A percentile compares a stretch with the other conserved stretches of the same genome.
Evolutionary conservation across 1,284 basidiomycete species (phyloP).

Genomic region (Trametes pubescens): DNA sequence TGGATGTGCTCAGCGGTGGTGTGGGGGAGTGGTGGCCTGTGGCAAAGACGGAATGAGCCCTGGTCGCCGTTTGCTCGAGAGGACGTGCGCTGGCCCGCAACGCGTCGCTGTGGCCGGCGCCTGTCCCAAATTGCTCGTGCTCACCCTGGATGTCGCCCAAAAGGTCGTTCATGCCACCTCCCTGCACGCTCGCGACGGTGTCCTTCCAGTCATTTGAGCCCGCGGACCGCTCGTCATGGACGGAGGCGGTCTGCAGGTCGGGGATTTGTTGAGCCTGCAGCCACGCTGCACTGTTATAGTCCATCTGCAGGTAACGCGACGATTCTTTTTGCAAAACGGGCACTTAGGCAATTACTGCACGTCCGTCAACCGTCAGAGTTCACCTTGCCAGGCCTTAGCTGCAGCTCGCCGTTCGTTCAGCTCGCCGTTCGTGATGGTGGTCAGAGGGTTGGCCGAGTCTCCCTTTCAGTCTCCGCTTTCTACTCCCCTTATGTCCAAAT

Average conservation of each 20-base stretch:
- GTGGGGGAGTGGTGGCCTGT: constrained; percentile 36
- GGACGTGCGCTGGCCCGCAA: constrained; percentile 19
- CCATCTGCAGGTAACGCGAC: constrained; percentile 51
- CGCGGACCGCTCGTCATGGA: constrained; percentile 49
- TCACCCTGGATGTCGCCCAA: constrained; percentile 48
- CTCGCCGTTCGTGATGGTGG: constrained; percentile 43
- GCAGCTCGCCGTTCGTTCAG: constrained; percentile 41
- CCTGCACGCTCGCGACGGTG: constrained; percentile 44
- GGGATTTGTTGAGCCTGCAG: constrained; percentile 54
- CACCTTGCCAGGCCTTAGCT: constrained; percentile 41
- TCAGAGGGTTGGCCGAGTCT: constrained; percentile 41
- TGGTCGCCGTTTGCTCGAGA: constrained; percentile 17
- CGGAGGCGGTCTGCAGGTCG: constrained; percentile 48
- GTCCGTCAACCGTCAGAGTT: constrained; percentile 36
- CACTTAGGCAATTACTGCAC: constrained; percentile 55
- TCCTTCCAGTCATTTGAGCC: constrained; percentile 58
- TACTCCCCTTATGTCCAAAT: constrained; percentile 30
- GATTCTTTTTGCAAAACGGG: constrained; percentile 55
- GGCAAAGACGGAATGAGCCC: constrained; percentile 30
- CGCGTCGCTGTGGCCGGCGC: constrained; percentile 32
- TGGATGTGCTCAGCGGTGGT: constrained; percentile 49
- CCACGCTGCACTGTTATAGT: constrained; percentile 65
- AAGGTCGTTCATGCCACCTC: constrained; percentile 54
- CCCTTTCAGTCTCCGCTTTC: constrained; percentile 40
- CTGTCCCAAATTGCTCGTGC: constrained; percentile 38